Conservation (phyloP, 768 basidiomycete genomes). For the Amanita brunnescens region DNA sequence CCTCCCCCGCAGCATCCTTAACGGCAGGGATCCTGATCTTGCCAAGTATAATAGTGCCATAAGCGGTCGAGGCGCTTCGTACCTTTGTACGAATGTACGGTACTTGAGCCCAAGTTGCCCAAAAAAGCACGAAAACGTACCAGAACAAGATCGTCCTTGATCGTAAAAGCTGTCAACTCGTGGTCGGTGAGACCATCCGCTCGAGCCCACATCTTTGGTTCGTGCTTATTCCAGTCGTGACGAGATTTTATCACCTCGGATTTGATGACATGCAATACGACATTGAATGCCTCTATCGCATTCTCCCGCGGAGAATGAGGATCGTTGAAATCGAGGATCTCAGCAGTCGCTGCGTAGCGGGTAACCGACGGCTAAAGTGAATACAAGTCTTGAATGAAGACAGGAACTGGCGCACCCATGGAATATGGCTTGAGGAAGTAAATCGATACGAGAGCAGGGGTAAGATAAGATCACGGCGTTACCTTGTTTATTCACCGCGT, state of each 20-base stretch:
- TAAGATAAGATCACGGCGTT: background rate
- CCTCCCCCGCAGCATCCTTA: conserved; percentile 51
- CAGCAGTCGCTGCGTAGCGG: conserved; percentile 40
- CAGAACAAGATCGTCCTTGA: conserved; percentile 35
- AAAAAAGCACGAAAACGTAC: conserved; percentile 17
- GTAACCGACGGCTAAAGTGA: background rate
- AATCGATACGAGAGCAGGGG: background rate
- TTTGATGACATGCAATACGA: conserved; percentile 49
- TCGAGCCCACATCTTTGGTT: conserved; percentile 63
- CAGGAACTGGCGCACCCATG: conserved; percentile 5
- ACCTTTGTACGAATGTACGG: conserved; percentile 35
- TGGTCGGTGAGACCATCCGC: conserved; percentile 43
- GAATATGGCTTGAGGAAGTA: background rate
- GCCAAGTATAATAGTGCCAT: conserved; percentile 68
- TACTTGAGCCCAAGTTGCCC: conserved; percentile 12
- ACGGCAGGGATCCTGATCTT: conserved; percentile 68
- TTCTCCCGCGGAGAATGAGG: conserved; percentile 53
- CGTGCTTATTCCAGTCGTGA: conserved; percentile 62
- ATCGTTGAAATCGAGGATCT: conserved; percentile 47
- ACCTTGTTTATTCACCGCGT: background rate
- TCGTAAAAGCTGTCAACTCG: conserved; percentile 42
- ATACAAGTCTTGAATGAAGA: background rate
- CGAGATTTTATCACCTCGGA: conserved; percentile 59
- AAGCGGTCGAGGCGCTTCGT: conserved; percentile 48
- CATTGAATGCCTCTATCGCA: conserved; percentile 57